These are phyloP conservation scores for Solanum chmielewskii DNA, from an alignment of 257 asterid species.

Conservation along the genomic window DNA sequence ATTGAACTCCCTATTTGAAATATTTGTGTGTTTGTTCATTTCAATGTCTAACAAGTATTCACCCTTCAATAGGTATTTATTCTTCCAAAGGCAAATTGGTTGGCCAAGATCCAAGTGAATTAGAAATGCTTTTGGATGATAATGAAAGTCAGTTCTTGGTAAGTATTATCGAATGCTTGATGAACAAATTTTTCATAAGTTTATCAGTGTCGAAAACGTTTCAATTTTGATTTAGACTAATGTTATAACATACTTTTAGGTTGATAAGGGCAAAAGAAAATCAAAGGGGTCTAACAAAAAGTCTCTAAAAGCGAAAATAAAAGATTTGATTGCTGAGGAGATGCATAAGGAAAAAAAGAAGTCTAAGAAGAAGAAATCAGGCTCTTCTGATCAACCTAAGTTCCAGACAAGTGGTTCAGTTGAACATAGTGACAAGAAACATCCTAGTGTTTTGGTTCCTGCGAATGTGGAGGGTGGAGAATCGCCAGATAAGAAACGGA, in stretches of 20 bases:
- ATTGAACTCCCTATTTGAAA: not conserved
- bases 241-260: slow-evolving; percentile 1
- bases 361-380: slow-evolving; percentile 4
- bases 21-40: not conserved
- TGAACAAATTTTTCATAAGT: not conserved
- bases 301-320: slow-evolving; percentile 48
- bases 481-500: slow-evolving; percentile 1
- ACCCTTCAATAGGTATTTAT: slow-evolving; percentile 12
- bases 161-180: slow-evolving; percentile 5
- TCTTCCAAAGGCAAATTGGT: slow-evolving; percentile 7
- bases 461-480: slow-evolving; percentile 4
- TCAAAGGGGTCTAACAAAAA: slow-evolving; percentile 22
- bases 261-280: slow-evolving; percentile 20
- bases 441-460: slow-evolving; percentile 26
- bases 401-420: slow-evolving; percentile 46
- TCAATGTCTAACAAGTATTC: not conserved
- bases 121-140: slow-evolving; percentile 22
- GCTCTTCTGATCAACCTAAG: slow-evolving; percentile 8
- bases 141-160: slow-evolving; percentile 28
- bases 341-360: slow-evolving; percentile 13
- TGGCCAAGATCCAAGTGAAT: slow-evolving; percentile 18
- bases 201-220: not conserved
- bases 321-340: slow-evolving; percentile 36
- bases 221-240: not conserved
- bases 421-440: slow-evolving; percentile 29